Conservation (phyloP, 2,329 filamentous ascomycete genomes). For the Sclerotinia subarctica region DNA sequence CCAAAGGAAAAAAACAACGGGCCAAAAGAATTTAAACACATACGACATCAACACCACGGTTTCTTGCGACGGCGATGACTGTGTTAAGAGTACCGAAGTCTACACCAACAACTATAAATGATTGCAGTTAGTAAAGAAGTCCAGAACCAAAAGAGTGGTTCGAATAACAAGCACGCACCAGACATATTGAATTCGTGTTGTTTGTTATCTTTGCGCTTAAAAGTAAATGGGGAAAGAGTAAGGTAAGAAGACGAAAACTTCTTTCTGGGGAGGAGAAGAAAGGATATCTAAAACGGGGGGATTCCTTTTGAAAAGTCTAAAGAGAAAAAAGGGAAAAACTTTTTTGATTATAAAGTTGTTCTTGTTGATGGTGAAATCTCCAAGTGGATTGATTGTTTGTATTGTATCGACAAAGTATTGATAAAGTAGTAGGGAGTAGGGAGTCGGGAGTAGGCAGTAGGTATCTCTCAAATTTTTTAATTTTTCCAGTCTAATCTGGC, state of each 20-base stretch:
- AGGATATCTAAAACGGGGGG: not conserved
- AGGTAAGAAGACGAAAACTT: not conserved
- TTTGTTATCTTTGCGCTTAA: slow-evolving; percentile 13
- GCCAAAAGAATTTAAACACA: slow-evolving; percentile 45
- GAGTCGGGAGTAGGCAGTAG: not conserved
- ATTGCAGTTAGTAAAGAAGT: not conserved
- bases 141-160: not conserved
- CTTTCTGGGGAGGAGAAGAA: not conserved
- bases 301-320: not conserved
- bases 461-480: slow-evolving; percentile 3
- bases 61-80: slow-evolving; percentile 94
- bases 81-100: slow-evolving; percentile 97
- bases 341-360: not conserved
- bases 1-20: slow-evolving; percentile 11
- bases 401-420: not conserved
- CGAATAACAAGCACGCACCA: not conserved
- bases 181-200: slow-evolving; percentile 10
- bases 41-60: slow-evolving; percentile 98
- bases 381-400: not conserved
- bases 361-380: not conserved
- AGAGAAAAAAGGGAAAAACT: not conserved
- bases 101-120: slow-evolving; percentile 39
- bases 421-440: too few relatives aligned
- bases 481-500: slow-evolving; percentile 12
- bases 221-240: not conserved